Conservation (phyloP, 1,284 basidiomycete species). For the Rhodotorula sp. region DNA sequence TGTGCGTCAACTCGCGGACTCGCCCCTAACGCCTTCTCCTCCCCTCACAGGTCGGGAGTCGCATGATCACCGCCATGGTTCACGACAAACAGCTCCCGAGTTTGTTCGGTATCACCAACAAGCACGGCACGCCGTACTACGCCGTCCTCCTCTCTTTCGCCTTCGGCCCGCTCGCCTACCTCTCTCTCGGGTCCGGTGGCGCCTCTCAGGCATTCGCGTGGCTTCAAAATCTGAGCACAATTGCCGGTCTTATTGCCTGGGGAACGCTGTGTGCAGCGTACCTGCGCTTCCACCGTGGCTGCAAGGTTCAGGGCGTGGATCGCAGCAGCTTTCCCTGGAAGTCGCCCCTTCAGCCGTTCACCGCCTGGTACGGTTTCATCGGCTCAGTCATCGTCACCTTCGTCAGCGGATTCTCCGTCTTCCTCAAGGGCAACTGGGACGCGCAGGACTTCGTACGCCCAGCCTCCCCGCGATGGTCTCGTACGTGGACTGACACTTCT, state of each 20-base stretch:
- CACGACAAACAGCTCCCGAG: slow-evolving; percentile 46
- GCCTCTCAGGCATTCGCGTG: slow-evolving; percentile 31
- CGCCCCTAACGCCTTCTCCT: not conserved
- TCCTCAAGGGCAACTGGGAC: slow-evolving; percentile 42
- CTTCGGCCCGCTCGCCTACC: slow-evolving; percentile 48
- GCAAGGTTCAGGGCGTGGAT: slow-evolving; percentile 47
- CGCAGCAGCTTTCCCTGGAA: slow-evolving; percentile 45
- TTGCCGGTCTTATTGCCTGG: slow-evolving; percentile 46
- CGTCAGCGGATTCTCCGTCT: slow-evolving; percentile 41
- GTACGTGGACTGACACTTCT: too few species aligned
- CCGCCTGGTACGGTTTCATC: slow-evolving; percentile 34
- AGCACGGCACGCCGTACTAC: slow-evolving; percentile 45
- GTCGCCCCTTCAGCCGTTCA: slow-evolving; percentile 49
- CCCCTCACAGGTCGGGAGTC: not conserved
- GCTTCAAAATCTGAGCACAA: slow-evolving; percentile 45
- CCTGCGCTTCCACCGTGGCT: slow-evolving; percentile 49
- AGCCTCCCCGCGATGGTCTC: not conserved
- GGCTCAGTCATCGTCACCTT: slow-evolving; percentile 34
- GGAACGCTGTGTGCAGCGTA: slow-evolving; percentile 40
- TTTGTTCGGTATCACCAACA: slow-evolving; percentile 44
- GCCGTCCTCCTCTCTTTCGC: slow-evolving; percentile 41
- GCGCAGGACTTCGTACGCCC: slow-evolving; percentile 21
- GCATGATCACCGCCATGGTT: slow-evolving; percentile 47
- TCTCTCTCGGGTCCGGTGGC: slow-evolving; percentile 44
- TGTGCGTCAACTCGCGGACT: not conserved